Evolutionary conservation across 1,284 basidiomycete genomes (phyloP).

Genomic region (Dichomitus squalens): DNA sequence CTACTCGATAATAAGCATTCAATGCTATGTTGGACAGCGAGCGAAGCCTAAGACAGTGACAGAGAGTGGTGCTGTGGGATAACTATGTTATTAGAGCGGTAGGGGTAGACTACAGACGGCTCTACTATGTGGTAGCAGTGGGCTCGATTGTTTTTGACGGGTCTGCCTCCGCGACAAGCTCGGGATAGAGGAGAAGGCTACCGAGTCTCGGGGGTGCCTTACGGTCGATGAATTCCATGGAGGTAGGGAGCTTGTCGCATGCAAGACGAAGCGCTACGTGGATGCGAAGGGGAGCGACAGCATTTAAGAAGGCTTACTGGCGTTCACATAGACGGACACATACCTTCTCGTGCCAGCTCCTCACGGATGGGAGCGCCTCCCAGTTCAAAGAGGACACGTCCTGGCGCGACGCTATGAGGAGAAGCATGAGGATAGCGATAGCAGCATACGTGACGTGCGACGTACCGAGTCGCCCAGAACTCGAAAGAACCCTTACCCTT

Average conservation of each 20-base stretch:
- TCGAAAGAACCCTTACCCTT: constrained; percentile 97
- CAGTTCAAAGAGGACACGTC: constrained; percentile 93
- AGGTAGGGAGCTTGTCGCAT: constrained; percentile 86
- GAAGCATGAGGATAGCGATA: background rate
- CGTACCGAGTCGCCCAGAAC: constrained; percentile 93
- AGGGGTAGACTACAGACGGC: background rate
- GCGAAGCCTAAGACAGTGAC: too few relatives aligned
- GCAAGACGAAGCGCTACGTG: constrained; percentile 83
- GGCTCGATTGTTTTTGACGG: background rate
- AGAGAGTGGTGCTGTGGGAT: background rate
- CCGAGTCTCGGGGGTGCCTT: constrained; percentile 81
- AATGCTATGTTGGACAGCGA: too few relatives aligned
- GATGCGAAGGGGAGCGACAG: background rate
- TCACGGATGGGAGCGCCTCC: constrained; percentile 90
- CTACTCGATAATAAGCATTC: too few relatives aligned
- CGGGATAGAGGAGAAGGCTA: constrained; percentile 56
- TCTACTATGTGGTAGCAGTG: background rate
- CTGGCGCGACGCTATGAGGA: constrained; percentile 76
- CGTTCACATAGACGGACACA: constrained; percentile 24
- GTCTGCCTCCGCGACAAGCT: constrained; percentile 15
- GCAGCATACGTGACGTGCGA: constrained; percentile 12
- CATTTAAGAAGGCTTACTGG: background rate
- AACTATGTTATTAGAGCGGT: background rate
- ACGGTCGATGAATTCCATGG: constrained; percentile 86
- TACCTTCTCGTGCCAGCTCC: constrained; percentile 92